phyloP scores from a whole-genome alignment of 768 basidiomycete species.

The Cyclocybe aegerita region DNA sequence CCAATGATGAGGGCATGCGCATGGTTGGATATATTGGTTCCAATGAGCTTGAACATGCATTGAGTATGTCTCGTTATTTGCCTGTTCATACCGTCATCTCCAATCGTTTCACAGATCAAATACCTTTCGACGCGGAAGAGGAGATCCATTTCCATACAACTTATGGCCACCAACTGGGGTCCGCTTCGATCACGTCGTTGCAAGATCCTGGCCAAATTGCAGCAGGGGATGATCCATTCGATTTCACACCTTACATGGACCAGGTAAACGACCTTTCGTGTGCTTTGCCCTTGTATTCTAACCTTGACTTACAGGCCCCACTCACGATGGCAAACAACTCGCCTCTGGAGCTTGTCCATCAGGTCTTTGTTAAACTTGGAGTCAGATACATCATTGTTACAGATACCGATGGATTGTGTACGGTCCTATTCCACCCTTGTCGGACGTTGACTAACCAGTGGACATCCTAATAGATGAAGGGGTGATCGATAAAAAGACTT shows the following conservation, averaged over 20 bases:
- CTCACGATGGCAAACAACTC: conserved; percentile 81
- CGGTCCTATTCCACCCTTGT: conserved; percentile 20
- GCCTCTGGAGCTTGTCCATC: conserved; percentile 90
- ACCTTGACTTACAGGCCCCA: conserved; percentile 60
- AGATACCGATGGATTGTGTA: conserved; percentile 81
- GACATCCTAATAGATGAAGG: conserved; percentile 64
- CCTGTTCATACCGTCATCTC: conserved; percentile 5
- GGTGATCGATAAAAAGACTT: conserved; percentile 91
- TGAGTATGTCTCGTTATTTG: conserved; percentile 51
- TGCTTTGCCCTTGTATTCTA: neutral
- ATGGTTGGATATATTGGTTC: conserved; percentile 90
- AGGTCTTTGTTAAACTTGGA: conserved; percentile 92
- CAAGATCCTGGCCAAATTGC: conserved; percentile 35
- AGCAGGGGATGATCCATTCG: conserved; percentile 53
- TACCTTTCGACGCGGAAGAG: conserved; percentile 72
- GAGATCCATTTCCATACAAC: conserved; percentile 63
- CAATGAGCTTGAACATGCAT: conserved; percentile 91
- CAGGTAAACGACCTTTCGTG: conserved; percentile 48
- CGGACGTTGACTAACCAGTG: neutral
- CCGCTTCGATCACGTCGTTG: conserved; percentile 64
- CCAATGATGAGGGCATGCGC: conserved; percentile 47
- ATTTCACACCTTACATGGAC: conserved; percentile 90
- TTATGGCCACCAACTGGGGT: conserved; percentile 39
- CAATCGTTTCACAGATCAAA: conserved; percentile 49
- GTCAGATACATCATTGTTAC: conserved; percentile 87